Evolutionary conservation across 2,329 filamentous ascomycete species (phyloP).

Genomic region (Fusarium paranaense): DNA sequence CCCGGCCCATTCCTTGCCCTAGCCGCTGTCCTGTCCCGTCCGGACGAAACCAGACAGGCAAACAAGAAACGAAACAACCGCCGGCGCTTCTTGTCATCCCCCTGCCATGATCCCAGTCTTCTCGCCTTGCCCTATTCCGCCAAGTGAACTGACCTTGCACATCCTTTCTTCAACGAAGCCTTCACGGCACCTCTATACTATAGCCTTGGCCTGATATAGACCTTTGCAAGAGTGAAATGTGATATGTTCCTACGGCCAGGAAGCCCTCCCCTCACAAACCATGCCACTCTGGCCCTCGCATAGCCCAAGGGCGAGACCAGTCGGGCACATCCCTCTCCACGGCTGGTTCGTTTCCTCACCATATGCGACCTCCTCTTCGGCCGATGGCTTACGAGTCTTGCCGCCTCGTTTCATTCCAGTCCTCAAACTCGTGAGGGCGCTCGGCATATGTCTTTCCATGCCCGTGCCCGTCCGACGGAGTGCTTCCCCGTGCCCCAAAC

Average conservation of each 20-base stretch:
- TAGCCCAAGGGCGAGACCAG: constrained; percentile 16
- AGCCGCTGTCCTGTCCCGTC: constrained; percentile 43
- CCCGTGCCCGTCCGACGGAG: constrained; percentile 17
- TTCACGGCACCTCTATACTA: constrained; percentile 9
- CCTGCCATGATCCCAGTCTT: constrained; percentile 31
- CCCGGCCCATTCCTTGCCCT: constrained; percentile 24
- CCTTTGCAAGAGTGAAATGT: constrained; percentile 30
- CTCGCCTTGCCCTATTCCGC: constrained; percentile 18
- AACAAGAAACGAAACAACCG: constrained; percentile 47
- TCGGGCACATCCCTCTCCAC: constrained; percentile 14
- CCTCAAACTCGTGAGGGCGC: constrained; percentile 8
- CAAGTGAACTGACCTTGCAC: constrained; percentile 3
- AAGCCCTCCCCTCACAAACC: constrained; percentile 16
- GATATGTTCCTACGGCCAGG: constrained; percentile 36
- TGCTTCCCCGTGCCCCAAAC: constrained; percentile 28
- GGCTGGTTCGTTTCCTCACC: constrained; percentile 26
- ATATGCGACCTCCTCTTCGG: constrained; percentile 31
- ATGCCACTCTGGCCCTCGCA: constrained; percentile 20
- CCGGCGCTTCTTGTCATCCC: constrained; percentile 39
- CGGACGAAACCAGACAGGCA: constrained; percentile 31
- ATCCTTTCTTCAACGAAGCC: constrained; percentile 8
- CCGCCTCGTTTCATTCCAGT: constrained; percentile 27
- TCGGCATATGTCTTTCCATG: constrained; percentile 13
- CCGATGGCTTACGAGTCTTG: constrained; percentile 32
- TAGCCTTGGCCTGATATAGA: constrained; percentile 16